Evolutionary conservation across 441 rosid species (phyloP).

Genomic region (Erodium chrysanthum): DNA sequence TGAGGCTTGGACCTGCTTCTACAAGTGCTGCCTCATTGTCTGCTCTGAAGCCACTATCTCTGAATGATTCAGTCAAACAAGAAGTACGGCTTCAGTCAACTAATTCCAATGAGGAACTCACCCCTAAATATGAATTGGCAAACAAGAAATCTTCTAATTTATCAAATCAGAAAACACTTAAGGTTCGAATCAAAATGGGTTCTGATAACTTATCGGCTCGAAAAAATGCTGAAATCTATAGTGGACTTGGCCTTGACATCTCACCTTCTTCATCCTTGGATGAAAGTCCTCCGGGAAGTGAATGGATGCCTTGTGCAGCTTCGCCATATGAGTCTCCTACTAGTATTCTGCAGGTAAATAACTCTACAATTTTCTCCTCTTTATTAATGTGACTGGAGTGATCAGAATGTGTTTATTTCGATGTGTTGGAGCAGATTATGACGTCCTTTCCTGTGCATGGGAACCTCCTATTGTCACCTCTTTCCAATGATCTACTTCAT

Average conservation of each 20-base stretch:
- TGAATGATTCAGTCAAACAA: slow-evolving; percentile 34
- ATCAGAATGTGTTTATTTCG: slow-evolving; percentile 20
- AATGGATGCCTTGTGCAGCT: slow-evolving; percentile 48
- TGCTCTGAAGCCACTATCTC: slow-evolving; percentile 36
- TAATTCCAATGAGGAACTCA: slow-evolving; percentile 30
- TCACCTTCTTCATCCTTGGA: slow-evolving; percentile 82
- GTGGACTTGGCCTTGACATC: slow-evolving; percentile 89
- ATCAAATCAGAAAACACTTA: slow-evolving; percentile 59
- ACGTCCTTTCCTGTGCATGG: slow-evolving; percentile 39
- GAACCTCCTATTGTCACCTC: slow-evolving; percentile 45
- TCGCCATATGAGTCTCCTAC: slow-evolving; percentile 50
- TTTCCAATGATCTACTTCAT: slow-evolving; percentile 40
- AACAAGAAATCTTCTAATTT: slow-evolving; percentile 40
- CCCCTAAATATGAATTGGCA: slow-evolving; percentile 20
- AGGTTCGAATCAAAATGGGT: slow-evolving; percentile 80
- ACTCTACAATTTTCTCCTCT: slow-evolving; percentile 16
- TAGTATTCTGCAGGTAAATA: slow-evolving; percentile 56
- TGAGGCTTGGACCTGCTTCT: slow-evolving; percentile 37
- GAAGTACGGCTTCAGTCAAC: slow-evolving; percentile 35
- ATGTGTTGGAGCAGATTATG: slow-evolving; percentile 44
- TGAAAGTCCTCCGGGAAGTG: slow-evolving; percentile 76
- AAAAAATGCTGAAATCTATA: slow-evolving; percentile 75
- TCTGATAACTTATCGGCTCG: slow-evolving; percentile 58
- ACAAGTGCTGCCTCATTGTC: slow-evolving; percentile 26
- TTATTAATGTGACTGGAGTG: slow-evolving; percentile 19